phyloP scores from a whole-genome alignment of 2,329 filamentous ascomycete species.

The Verticillium klebahnii region DNA sequence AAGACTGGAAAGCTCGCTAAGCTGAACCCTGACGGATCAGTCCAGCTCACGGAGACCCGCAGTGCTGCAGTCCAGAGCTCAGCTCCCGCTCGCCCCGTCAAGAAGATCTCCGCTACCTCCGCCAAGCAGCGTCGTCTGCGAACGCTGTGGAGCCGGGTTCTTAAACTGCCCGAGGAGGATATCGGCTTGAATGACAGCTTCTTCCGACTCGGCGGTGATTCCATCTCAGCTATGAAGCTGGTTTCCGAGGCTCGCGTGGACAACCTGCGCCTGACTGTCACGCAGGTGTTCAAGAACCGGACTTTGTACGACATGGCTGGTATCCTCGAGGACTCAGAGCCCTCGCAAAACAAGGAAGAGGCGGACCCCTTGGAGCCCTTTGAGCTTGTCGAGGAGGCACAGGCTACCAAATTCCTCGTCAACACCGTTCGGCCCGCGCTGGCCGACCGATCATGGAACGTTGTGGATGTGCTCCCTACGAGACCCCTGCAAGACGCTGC shows the following conservation, averaged over 20 bases:
- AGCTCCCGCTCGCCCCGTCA: constrained; percentile 13
- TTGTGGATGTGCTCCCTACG: constrained; percentile 53
- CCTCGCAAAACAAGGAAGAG: constrained; percentile 6
- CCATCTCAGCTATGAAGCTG: constrained; percentile 56
- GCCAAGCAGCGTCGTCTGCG: constrained; percentile 38
- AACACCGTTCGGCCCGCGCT: constrained; percentile 47
- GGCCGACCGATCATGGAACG: constrained; percentile 41
- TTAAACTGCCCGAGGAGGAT: constrained; percentile 36
- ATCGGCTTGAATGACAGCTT: constrained; percentile 54
- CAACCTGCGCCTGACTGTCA: constrained; percentile 46
- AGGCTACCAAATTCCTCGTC: constrained; percentile 38
- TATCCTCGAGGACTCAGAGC: constrained; percentile 33
- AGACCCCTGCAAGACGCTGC: constrained; percentile 56
- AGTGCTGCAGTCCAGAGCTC: constrained; percentile 6
- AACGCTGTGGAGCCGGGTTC: constrained; percentile 42
- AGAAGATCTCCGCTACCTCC: constrained; percentile 32
- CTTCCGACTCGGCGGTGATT: constrained; percentile 57
- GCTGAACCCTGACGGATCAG: constrained; percentile 24
- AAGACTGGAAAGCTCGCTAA: constrained; percentile 35
- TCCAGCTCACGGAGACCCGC: constrained; percentile 23
- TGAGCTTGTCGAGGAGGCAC: constrained; percentile 37
- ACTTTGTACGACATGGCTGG: constrained; percentile 49
- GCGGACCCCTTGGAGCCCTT: constrained; percentile 38
- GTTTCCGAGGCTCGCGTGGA: constrained; percentile 48
- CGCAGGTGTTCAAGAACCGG: constrained; percentile 48